Conservation (phyloP, 805 yeast species). For the Lipomyces starkeyi region DNA sequence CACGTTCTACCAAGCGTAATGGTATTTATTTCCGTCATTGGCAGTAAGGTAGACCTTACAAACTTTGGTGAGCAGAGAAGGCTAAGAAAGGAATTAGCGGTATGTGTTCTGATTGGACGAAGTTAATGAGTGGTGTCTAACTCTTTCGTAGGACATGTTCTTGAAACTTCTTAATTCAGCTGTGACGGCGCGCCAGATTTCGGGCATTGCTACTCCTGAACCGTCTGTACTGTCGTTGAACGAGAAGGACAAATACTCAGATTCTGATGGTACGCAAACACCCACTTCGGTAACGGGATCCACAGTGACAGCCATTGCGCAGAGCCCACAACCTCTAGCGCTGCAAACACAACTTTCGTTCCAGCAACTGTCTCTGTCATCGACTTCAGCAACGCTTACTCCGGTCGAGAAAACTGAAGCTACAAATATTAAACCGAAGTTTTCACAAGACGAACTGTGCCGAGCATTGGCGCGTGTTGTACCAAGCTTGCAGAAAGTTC, state of each 20-base stretch:
- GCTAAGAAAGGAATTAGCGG: constrained; percentile 60
- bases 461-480: constrained; percentile 51
- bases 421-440: constrained; percentile 29
- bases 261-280: constrained; percentile 19
- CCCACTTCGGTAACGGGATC: constrained; percentile 26
- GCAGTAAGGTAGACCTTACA: constrained; percentile 61
- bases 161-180: constrained; percentile 45
- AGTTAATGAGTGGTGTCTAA: neutral
- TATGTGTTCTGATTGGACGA: constrained; percentile 4
- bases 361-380: constrained; percentile 18
- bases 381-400: constrained; percentile 7
- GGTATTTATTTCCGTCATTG: constrained; percentile 57
- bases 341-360: constrained; percentile 25
- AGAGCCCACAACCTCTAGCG: constrained; percentile 25
- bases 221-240: constrained; percentile 14
- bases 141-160: constrained; percentile 49
- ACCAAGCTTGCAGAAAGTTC: constrained; percentile 51
- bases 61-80: constrained; percentile 68
- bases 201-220: constrained; percentile 32
- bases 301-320: constrained; percentile 38
- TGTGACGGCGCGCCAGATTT: constrained; percentile 33
- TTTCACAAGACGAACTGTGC: constrained; percentile 54
- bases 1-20: constrained; percentile 60
- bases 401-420: constrained; percentile 15
- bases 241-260: constrained; percentile 26